phyloP scores from a whole-genome alignment of 352 stramenopile species.

The Globisporangium cederbergense region DNA sequence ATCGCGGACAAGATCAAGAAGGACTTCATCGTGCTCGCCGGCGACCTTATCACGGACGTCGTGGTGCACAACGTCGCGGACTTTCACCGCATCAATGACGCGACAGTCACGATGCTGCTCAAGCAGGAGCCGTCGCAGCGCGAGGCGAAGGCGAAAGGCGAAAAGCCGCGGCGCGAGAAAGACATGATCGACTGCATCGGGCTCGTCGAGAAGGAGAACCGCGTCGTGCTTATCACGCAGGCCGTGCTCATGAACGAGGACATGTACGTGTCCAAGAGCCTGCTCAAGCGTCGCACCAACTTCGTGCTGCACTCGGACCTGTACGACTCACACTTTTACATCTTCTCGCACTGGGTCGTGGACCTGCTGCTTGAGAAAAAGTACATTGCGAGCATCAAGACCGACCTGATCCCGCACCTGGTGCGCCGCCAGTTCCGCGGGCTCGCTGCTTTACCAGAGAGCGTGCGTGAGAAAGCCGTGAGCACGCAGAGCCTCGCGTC shows the following conservation, averaged over 20 bases:
- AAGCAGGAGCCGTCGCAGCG: slow-evolving; percentile 39
- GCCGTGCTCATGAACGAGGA: slow-evolving; percentile 82
- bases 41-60: slow-evolving; percentile 75
- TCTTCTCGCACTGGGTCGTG: slow-evolving; percentile 83
- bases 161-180: slow-evolving; percentile 73
- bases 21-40: slow-evolving; percentile 80
- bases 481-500: slow-evolving; percentile 56
- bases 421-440: slow-evolving; percentile 78
- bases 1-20: slow-evolving; percentile 76
- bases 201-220: slow-evolving; percentile 60
- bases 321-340: slow-evolving; percentile 83
- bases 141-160: slow-evolving; percentile 39
- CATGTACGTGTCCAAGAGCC: slow-evolving; percentile 70
- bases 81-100: slow-evolving; percentile 80
- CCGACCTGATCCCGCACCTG: slow-evolving; percentile 73
- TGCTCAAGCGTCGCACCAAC: slow-evolving; percentile 68
- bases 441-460: slow-evolving; percentile 44
- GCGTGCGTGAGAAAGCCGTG: slow-evolving; percentile 50
- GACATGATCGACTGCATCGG: slow-evolving; percentile 84
- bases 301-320: slow-evolving; percentile 77
- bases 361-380: slow-evolving; percentile 79
- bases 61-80: slow-evolving; percentile 80
- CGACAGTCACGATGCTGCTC: slow-evolving; percentile 80
- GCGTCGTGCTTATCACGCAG: slow-evolving; percentile 66
- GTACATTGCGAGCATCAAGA: slow-evolving; percentile 83